Evolutionary conservation across 805 yeast species (phyloP), one percentile per base, ranked within the genome.

Genomic region (Pichia deserticola): DNA sequence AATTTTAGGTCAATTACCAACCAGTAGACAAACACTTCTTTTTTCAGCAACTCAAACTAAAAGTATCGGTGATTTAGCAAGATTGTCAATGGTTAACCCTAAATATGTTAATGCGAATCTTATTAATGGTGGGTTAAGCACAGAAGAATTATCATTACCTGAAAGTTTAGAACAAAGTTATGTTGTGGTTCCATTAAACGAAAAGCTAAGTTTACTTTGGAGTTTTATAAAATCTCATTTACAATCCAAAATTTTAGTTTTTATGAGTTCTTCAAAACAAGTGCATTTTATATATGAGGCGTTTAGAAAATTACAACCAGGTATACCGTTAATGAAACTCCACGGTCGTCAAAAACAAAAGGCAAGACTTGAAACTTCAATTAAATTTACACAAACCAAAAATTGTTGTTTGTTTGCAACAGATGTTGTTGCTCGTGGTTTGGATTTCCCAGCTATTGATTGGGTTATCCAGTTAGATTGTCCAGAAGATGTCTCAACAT

Each of bases 381-480:
- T 75, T 49, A 86, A 86, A 65, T 89, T 88, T 64, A 77, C 89
- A 9, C 78, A 82, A 50, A 82, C 95, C 3, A 86, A 84, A 56
- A 79, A 85, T 48, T 86, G 87, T 13, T 88, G 96, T 69, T 69
- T 89, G 44, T 81, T 89, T 61, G 93, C 96, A 0, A 89, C 97
- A 0, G 97, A 89, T 68, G 84, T 89, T 42, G 96, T 88, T 11
- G 96, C 97, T 1, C 73, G 97, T 63, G 97, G 97, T 15, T 77
- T 89, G 39, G 97, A 89, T 65, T 88, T 89, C 66, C 96, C 97
- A 0, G 86, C 90, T 6, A 86, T 89, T 45, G 95, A 89, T 61
- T 89, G 97, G 97, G 96, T 89, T n/a, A 73, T 89, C 8, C 97
- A 89, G 64, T 75, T 88, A 1, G 97, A 89, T 62, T 86, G 95